Evolutionary conservation across 176 grass and related monocot genomes (phyloP), one percentile per base, ranked within the genome.

Genomic region (Typha latifolia): DNA sequence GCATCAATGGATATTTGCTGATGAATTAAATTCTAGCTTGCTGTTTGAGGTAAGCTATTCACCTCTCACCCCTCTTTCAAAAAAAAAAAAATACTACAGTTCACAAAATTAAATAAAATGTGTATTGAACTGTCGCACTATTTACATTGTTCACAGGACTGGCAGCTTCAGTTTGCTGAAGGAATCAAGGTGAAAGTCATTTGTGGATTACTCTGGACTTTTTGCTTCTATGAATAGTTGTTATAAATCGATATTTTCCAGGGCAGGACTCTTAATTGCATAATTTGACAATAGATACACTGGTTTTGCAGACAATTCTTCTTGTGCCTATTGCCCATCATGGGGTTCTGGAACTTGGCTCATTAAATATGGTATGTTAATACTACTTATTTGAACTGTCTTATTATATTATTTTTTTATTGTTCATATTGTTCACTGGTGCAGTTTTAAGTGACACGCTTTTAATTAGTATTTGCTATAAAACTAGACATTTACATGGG

Each of bases 311-410:
- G 90, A 86, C 90, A 48, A 62, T 95, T 74, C 67, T 95, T 47
- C 68, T 89, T 81, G 77, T 95, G 74, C 80, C 82, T 11, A 69
- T 84, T 70, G 29, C 47, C 15, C 77, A 82, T 76, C 52, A 83
- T 43, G 85, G 85, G 56, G 82, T 89, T 75, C 66, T 95, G 64
- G 80, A 95, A 56, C 43, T 95, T 14, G 90, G 90, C 26, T 89
- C 90, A 66, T 72, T 81, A 72, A 53, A 89, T 68, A 71, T 14
- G 82, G 90, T 95, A 79, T 64, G 55, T 63, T 48, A 18, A 66
- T 34, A 13, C 48, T 57, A 4, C 70, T 63, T 15, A 57, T 9
- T 57, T 57, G n/a, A 21, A 57, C 9, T 7, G n/a, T 14, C 10
- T 15, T 18, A 18, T 57, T 15, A 57, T 57, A 18, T 57, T 16